A percentile compares a stretch with the other conserved stretches of the same genome.
Evolutionary conservation across 805 yeast species (phyloP).

Genomic region (Candida arabinofermentans): DNA sequence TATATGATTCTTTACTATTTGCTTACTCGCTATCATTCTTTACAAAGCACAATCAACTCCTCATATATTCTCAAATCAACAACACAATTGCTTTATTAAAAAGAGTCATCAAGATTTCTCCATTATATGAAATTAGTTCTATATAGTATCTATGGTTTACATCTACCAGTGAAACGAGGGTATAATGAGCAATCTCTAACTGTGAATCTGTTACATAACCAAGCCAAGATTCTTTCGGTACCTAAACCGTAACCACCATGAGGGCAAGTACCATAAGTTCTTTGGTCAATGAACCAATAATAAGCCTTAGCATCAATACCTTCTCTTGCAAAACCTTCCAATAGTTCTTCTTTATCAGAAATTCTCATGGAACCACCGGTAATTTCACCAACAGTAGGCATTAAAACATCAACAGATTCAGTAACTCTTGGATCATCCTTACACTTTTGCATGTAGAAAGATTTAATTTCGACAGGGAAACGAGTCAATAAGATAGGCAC

Average conservation of each 20-base stretch:
- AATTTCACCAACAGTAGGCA: slow-evolving; percentile 99
- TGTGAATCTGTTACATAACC: slow-evolving; percentile 97
- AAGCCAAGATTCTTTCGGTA: slow-evolving; percentile 95
- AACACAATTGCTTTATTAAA: too few species aligned
- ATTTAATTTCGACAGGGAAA: slow-evolving; percentile 96
- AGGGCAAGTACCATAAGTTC: slow-evolving; percentile 96
- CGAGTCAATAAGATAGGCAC: slow-evolving; percentile 87
- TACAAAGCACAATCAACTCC: too few species aligned
- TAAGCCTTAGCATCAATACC: slow-evolving; percentile 75
- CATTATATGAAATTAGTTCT: not conserved
- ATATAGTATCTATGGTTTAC: slow-evolving; percentile 65
- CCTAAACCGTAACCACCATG: slow-evolving; percentile 99
- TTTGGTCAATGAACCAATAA: slow-evolving; percentile 95
- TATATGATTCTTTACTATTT: too few species aligned
- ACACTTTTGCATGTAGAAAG: slow-evolving; percentile 96
- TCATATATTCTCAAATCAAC: too few species aligned
- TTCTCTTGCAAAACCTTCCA: slow-evolving; percentile 92
- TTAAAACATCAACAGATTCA: slow-evolving; percentile 95
- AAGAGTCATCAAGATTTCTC: too few species aligned
- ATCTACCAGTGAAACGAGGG: slow-evolving; percentile 97
- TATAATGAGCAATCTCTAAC: slow-evolving; percentile 97
- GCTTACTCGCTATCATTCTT: too few species aligned
- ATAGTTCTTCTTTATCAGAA: slow-evolving; percentile 70
- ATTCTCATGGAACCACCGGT: slow-evolving; percentile 99
- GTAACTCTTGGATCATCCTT: slow-evolving; percentile 89